Evolutionary conservation across 225 moss, liverwort and hornwort species (phyloP), one percentile per base, ranked within the genome.

Genomic region (Polytrichum formosum): DNA sequence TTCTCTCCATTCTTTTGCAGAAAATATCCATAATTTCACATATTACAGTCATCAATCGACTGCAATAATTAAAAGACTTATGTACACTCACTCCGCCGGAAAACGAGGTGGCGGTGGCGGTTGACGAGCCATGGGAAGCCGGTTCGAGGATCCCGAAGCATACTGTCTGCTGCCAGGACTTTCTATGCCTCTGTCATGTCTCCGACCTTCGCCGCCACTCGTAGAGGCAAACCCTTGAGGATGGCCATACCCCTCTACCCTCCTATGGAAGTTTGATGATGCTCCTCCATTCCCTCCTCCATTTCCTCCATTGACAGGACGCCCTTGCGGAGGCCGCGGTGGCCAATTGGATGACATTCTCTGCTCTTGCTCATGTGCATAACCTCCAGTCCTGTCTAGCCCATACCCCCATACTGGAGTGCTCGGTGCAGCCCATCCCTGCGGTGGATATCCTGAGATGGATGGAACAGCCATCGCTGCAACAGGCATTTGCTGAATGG

Each of bases 391-490:
- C 17, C 29, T 70, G 61, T 74, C 77, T 17, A 67, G 63, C 35
- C 79, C 73, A 20, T 79, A 79, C 20, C 81, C 70, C 87, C 87
- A 87, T 2, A 62, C 64, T 25, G 83, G 74, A 19, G 67, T 67
- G 2, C 35, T 63, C 5, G 67, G 64, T 19, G 59, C 28, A 25
- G 66, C 65, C 87, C 87, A 87, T 30, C 80, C 80, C 29, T 75
- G 82, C 0, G 74, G 33, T 0, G 59, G 73, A 53, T 66, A 75
- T 6, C 69, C 73, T 18, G 75, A 77, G 22, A 80, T 73, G 2
- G 83, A 77, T 73, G 67, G 82, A 9, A 80, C 74, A 68, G 73
- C 76, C 78, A 83, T 73, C 1, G 81, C 74, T 10, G 62, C 25
- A 13, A 37, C 25, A n/a, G 35, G 29, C 22, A 61, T 23, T 33